Percentiles rank a stretch among this genome's conserved stretches.
Evolutionary conservation across 23 red algal genomes (phyloP).

Genomic region (Agarophyton chilense): DNA sequence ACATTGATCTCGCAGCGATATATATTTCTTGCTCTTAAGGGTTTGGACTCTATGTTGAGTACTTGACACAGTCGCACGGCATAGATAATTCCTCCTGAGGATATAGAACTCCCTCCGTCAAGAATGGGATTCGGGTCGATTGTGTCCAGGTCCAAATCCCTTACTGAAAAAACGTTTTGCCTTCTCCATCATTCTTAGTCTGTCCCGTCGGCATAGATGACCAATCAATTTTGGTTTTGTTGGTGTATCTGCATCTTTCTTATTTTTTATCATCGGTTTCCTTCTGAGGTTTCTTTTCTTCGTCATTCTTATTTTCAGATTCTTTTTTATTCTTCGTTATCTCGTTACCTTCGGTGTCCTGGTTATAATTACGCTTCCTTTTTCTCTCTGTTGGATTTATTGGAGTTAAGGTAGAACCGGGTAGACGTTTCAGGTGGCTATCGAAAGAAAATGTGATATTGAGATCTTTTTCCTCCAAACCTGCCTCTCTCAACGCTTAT

Average conservation of each 20-base stretch:
- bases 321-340: no score
- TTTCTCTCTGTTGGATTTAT: no score
- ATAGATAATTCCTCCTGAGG: neutral
- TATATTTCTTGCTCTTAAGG: neutral
- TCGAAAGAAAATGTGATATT: neutral
- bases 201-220: neutral
- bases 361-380: no score
- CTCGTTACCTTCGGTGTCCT: no score
- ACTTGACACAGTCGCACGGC: neutral
- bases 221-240: neutral
- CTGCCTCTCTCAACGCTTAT: neutral
- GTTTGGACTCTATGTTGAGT: neutral
- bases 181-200: no score
- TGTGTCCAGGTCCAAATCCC: neutral
- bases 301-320: no score
- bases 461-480: neutral
- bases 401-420: neutral
- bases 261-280: no score
- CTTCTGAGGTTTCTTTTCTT: no score
- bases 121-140: conserved; percentile 18
- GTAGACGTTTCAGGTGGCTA: no score
- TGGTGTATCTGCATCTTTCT: no score
- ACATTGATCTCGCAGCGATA: neutral
- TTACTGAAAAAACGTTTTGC: neutral
- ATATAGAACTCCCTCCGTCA: neutral